Base-by-base conservation (phyloP, 2,329 filamentous ascomycete genomes). In the Fusarium verticillioides region DNA sequence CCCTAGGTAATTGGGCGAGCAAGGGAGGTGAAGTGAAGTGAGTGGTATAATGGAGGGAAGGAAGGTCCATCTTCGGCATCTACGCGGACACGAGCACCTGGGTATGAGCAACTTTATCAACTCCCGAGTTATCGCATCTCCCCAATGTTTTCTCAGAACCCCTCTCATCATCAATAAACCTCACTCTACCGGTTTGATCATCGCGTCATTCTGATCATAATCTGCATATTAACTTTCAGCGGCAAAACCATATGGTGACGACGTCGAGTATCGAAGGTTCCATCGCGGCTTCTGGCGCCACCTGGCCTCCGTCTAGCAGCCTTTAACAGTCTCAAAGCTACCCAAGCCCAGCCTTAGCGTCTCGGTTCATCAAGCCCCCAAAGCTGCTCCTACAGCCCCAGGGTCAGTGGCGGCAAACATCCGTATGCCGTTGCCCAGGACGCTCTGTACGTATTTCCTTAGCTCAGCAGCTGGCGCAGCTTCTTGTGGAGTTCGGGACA, bases 251-350 rank as follows among this genome's bases (percentile, higher is more conserved):
- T 46, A 63, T 63, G 43, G 26, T 57, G 34, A 63, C 49, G 13
- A 57, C 32, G 46, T 44, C 44, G 42, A 54, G 50, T 60, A 75
- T 74, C 49, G 72, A 74, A 74, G 64, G 56, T 74, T 74, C 72
- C 50, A 74, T 74, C 28, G 37, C 54, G 44, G 68, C 72, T 74
- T 74, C 72, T 74, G 64, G 68, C 53, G 72, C 30, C 52, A 57
- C 54, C 50, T 61, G 66, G 54, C 53, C 49, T 67, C 53, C 50
- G 36, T 30, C 54, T 47, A 62, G 47, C 49, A 60, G 32, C 60
- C 46, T 69, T 54, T 50, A 28, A 54, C 49, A 44, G 60, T 57
- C 66, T n/a, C 50, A 28, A 54, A 54, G 50, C 23, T 54, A 54
- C 50, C 56, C 60, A 66, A 72, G 43, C 47, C 44, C 49, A 71